phyloP scores from a whole-genome alignment of 495 filamentous ascomycete genomes.

The Lasiosphaeria miniovina region DNA sequence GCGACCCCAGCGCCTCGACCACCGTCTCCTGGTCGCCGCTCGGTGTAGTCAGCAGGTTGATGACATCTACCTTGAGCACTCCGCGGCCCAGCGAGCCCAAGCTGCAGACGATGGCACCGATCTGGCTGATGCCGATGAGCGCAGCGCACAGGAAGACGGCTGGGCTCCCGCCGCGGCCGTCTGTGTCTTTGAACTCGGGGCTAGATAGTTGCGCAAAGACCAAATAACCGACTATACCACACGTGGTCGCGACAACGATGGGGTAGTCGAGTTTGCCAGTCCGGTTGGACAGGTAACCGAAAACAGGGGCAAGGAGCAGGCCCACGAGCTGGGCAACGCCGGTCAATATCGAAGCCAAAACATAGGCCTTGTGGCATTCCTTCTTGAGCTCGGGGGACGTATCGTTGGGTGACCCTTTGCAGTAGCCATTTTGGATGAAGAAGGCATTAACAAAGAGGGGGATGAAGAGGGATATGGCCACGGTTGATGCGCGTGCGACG shows the following conservation, averaged over 20 bases:
- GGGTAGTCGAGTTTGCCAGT: constrained; percentile 65
- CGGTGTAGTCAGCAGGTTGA: constrained; percentile 16
- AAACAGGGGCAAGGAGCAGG: constrained; percentile 77
- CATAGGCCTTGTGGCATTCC: constrained; percentile 79
- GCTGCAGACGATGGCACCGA: constrained; percentile 91
- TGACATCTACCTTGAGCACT: constrained; percentile 58
- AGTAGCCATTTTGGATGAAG: constrained; percentile 78
- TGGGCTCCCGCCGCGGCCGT: constrained; percentile 57
- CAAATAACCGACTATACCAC: constrained; percentile 74
- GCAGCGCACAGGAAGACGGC: constrained; percentile 73
- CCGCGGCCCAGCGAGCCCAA: constrained; percentile 79
- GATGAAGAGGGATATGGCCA: constrained; percentile 91
- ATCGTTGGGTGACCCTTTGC: constrained; percentile 58
- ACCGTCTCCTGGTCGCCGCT: constrained; percentile 28
- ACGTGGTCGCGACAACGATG: constrained; percentile 63
- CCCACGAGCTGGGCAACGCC: constrained; percentile 85
- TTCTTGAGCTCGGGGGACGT: constrained; percentile 67
- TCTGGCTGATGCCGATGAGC: constrained; percentile 83
- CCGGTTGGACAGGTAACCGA: constrained; percentile 73
- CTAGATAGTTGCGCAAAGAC: constrained; percentile 65
- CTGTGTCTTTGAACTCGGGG: constrained; percentile 61
- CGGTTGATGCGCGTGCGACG: constrained; percentile 91
- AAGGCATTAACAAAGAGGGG: constrained; percentile 88
- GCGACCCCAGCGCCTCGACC: constrained; percentile 22
- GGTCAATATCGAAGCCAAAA: constrained; percentile 77